A percentile compares a stretch with the other conserved stretches of the same genome.
phyloP scores from a whole-genome alignment of 768 basidiomycete species.

The Russula earlei region DNA sequence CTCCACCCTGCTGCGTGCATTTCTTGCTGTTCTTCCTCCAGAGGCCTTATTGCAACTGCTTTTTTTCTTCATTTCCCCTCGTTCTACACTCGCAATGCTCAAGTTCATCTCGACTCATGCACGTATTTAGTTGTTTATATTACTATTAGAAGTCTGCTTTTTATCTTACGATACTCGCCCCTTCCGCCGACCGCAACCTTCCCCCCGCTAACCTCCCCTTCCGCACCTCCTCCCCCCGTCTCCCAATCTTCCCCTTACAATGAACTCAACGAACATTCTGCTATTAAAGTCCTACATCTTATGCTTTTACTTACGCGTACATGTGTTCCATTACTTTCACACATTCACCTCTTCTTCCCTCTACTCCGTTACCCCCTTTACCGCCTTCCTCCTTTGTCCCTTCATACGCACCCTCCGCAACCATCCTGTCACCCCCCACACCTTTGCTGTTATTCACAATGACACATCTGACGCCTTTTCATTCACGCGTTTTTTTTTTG shows the following conservation, averaged over 20 bases:
- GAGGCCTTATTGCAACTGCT: neutral
- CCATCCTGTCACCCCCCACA: too few species aligned
- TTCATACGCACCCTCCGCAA: too few species aligned
- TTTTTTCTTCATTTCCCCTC: neutral
- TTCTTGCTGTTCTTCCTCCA: neutral
- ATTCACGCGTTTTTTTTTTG: too few species aligned
- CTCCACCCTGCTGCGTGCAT: too few species aligned
- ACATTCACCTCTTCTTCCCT: neutral
- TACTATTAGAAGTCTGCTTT: neutral
- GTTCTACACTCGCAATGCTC: neutral
- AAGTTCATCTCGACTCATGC: neutral
- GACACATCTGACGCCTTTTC: too few species aligned
- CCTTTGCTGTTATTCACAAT: too few species aligned
- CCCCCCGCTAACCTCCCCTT: too few species aligned
- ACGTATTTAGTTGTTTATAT: conserved; percentile 10
- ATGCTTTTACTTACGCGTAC: neutral
- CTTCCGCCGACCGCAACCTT: neutral
- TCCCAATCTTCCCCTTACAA: neutral
- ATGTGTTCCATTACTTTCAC: neutral
- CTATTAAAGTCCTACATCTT: neutral
- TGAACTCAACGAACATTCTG: too few species aligned
- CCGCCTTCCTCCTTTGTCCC: neutral
- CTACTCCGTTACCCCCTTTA: too few species aligned
- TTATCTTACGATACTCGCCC: neutral
- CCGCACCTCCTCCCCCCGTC: neutral